Percentiles rank a stretch among this genome's conserved stretches.
Conservation (phyloP, 768 basidiomycete genomes). For the Mycena galericulata region DNA sequence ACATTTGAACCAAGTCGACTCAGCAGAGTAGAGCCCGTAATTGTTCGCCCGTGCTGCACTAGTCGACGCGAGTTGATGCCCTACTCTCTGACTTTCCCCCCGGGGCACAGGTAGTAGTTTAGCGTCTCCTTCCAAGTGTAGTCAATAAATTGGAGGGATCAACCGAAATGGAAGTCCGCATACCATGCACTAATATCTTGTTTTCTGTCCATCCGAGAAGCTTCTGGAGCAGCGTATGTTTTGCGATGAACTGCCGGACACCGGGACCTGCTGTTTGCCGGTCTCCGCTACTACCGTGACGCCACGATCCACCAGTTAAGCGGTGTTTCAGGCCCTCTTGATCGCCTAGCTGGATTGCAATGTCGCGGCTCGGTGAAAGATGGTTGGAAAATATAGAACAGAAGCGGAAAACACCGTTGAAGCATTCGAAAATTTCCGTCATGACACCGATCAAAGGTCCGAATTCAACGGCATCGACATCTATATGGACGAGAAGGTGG, state of each 20-base stretch:
- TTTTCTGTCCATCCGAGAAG: neutral
- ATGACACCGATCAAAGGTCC: slow-evolving; percentile 30
- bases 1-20: neutral
- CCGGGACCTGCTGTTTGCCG: neutral
- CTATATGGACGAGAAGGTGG: slow-evolving; percentile 27
- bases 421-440: slow-evolving; percentile 42
- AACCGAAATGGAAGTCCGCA: neutral
- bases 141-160: neutral
- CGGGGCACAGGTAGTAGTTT: neutral
- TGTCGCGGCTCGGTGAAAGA: slow-evolving; percentile 43
- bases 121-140: neutral
- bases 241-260: neutral
- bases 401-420: slow-evolving; percentile 43
- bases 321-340: slow-evolving; percentile 17
- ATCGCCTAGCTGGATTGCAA: slow-evolving; percentile 30
- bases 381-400: slow-evolving; percentile 45
- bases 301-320: neutral
- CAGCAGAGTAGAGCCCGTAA: neutral
- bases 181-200: neutral
- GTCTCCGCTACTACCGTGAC: neutral
- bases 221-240: neutral
- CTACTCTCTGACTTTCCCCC: neutral
- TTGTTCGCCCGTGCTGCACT: neutral
- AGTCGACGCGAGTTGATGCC: neutral
- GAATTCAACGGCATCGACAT: slow-evolving; percentile 23